These are phyloP conservation scores for Cystobasidium pallidum DNA, from an alignment of 1,284 basidiomycete genomes.

Conservation along the genomic window DNA sequence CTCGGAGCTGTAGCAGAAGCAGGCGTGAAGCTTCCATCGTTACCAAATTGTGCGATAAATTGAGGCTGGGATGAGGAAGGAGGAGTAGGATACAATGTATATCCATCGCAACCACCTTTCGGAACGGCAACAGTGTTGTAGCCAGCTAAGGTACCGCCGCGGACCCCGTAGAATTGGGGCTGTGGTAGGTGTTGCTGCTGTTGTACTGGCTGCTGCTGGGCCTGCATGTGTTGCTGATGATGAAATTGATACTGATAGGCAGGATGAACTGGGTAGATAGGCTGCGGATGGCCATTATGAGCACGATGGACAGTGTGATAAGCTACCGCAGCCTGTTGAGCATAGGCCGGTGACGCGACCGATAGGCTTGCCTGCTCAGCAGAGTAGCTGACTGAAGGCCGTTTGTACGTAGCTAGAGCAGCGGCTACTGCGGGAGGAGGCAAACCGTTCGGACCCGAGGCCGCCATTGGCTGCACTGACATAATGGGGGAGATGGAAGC, in stretches of 20 bases:
- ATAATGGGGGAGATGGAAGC: constrained; percentile 22
- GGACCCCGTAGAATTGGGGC: neutral
- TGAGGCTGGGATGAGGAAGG: constrained; percentile 31
- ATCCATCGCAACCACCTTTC: constrained; percentile 9
- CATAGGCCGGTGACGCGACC: neutral
- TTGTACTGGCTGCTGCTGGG: neutral
- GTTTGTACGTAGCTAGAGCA: constrained; percentile 9
- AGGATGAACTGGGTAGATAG: constrained; percentile 6
- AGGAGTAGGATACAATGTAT: constrained; percentile 35
- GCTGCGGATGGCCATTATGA: neutral
- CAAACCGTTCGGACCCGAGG: neutral
- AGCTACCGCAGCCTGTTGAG: neutral
- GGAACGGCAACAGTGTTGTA: constrained; percentile 4
- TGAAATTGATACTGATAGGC: constrained; percentile 7
- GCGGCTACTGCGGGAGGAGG: constrained; percentile 16
- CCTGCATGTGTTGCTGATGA: constrained; percentile 1
- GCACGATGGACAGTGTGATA: constrained; percentile 6
- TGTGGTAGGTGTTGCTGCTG: neutral
- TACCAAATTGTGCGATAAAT: constrained; percentile 33
- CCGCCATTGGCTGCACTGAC: neutral
- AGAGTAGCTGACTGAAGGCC: neutral
- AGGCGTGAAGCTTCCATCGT: neutral
- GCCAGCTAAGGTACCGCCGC: neutral
- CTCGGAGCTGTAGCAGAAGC: constrained; percentile 9
- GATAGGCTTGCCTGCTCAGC: neutral